Evolutionary conservation across 1,139 yeast genomes (phyloP).

Genomic region (Suhomyces wounanorum): DNA sequence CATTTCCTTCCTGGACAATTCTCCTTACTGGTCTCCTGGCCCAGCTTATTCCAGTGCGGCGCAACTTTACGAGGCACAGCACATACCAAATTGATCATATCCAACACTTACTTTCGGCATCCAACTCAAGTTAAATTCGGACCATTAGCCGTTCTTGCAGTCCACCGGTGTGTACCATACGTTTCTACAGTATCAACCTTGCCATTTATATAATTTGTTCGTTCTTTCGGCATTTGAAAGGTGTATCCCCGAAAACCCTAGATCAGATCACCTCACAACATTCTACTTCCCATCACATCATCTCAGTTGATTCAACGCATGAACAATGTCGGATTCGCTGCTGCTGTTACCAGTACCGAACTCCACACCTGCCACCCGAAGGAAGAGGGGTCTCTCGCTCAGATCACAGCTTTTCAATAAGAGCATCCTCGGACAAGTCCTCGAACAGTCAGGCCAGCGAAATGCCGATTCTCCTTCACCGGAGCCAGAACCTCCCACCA

Average conservation of each 20-base stretch:
- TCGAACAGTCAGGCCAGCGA: neutral
- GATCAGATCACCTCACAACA: neutral
- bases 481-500: neutral
- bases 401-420: conserved; percentile 73
- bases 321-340: neutral
- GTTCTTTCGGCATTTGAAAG: neutral
- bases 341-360: conserved; percentile 7
- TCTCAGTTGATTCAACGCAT: neutral
- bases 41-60: neutral
- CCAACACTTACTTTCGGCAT: neutral
- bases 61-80: conserved; percentile 1
- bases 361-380: conserved; percentile 33
- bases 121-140: neutral
- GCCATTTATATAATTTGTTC: neutral
- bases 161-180: neutral
- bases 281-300: neutral
- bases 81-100: neutral
- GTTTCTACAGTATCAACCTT: neutral
- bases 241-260: neutral
- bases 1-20: neutral
- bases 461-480: neutral
- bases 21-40: neutral
- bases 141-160: neutral
- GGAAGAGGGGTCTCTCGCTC: conserved; percentile 73
- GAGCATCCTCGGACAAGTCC: conserved; percentile 23